phyloP scores from a whole-genome alignment of 306 rosid genomes.

The Cucurbita ficifolia region DNA sequence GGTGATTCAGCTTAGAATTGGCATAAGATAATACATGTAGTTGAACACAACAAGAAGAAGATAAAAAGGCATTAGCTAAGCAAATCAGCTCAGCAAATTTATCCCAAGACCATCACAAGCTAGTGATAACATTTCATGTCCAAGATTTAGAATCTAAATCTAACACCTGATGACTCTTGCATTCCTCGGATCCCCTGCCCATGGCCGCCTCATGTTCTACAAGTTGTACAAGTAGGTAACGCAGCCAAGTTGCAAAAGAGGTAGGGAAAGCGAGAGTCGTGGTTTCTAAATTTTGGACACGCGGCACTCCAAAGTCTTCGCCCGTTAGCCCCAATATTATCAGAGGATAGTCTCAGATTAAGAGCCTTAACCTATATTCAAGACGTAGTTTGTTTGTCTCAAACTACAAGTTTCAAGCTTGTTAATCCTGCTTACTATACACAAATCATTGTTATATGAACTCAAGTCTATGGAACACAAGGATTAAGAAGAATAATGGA shows the following conservation, averaged over 20 bases:
- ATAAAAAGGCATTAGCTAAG: background rate
- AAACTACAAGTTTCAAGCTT: background rate
- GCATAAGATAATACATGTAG: background rate
- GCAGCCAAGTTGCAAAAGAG: no score
- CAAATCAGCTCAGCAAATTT: background rate
- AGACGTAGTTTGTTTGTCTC: background rate
- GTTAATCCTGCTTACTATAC: background rate
- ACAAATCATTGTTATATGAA: background rate
- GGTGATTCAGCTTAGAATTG: background rate
- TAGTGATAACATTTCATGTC: no score
- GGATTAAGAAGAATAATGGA: background rate
- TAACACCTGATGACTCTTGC: no score
- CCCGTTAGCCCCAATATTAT: background rate
- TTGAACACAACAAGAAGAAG: background rate
- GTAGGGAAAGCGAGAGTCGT: no score
- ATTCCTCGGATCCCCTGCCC: no score
- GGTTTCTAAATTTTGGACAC: no score
- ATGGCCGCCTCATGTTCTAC: no score
- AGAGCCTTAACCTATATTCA: background rate
- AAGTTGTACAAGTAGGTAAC: no score
- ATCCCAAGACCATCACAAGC: background rate
- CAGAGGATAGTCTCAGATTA: background rate
- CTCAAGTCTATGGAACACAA: background rate
- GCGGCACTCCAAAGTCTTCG: background rate
- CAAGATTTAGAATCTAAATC: no score